A percentile compares a stretch with the other conserved stretches of the same genome.
These are phyloP conservation scores for Firmiana major DNA, from an alignment of 345 rosid species.

Conservation along the genomic window DNA sequence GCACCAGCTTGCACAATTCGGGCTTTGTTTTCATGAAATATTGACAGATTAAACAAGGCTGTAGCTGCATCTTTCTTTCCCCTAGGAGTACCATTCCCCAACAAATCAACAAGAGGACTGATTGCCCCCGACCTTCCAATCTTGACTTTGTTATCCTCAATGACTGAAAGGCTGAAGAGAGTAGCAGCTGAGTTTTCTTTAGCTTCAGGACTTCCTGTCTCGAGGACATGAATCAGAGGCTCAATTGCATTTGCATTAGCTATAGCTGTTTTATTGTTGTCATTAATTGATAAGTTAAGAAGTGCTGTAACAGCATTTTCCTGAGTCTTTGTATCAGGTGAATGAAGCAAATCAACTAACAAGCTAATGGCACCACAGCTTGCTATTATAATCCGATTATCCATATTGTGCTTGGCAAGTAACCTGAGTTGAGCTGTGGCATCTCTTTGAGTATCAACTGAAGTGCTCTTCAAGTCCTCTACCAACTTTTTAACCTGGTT, in stretches of 20 bases:
- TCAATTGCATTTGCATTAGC: conserved; percentile 68
- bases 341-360: conserved; percentile 56
- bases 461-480: conserved; percentile 56
- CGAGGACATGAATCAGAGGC: conserved; percentile 72
- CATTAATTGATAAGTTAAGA: conserved; percentile 78
- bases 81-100: conserved; percentile 73
- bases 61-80: conserved; percentile 94
- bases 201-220: conserved; percentile 76
- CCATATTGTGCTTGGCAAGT: conserved; percentile 74
- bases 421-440: conserved; percentile 56
- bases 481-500: conserved; percentile 58
- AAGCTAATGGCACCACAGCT: conserved; percentile 60
- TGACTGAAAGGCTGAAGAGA: conserved; percentile 76
- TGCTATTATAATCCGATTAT: conserved; percentile 75
- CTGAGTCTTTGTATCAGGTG: conserved; percentile 52
- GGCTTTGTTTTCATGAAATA: conserved; percentile 70
- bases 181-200: conserved; percentile 87
- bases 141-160: conserved; percentile 70
- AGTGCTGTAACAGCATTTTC: conserved; percentile 85
- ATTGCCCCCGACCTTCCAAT: conserved; percentile 86
- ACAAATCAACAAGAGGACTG: conserved; percentile 75
- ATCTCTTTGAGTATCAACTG: conserved; percentile 55
- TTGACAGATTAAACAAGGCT: conserved; percentile 77
- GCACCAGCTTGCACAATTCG: conserved; percentile 81
- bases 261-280: conserved; percentile 69